Evolutionary conservation across 1,284 basidiomycete genomes (phyloP).

Genomic region (Laetiporus sulphureus): DNA sequence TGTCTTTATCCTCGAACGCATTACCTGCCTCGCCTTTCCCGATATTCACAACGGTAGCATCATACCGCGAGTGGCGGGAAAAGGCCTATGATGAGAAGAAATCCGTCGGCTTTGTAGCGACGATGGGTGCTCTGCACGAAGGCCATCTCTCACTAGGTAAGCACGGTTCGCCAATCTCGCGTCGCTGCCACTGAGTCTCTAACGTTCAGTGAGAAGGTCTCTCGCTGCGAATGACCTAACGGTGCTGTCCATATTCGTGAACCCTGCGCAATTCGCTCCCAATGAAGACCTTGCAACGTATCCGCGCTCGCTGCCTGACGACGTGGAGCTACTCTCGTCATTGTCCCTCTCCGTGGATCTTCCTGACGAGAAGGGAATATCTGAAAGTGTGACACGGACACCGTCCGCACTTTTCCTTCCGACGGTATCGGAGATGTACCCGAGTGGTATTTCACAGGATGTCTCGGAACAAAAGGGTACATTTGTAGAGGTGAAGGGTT

Average conservation of each 20-base stretch:
- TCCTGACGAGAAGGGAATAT: conserved; percentile 2
- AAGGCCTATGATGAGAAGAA: conserved; percentile 52
- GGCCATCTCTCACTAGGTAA: conserved; percentile 88
- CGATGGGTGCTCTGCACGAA: conserved; percentile 95
- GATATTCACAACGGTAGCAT: conserved; percentile 65
- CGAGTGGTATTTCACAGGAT: conserved; percentile 78
- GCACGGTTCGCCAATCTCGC: conserved; percentile 12
- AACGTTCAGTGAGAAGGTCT: conserved; percentile 53
- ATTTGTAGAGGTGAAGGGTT: conserved; percentile 88
- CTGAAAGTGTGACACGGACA: conserved; percentile 23
- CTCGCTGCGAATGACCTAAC: conserved; percentile 80
- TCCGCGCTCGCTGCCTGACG: conserved; percentile 74
- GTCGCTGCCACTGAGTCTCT: neutral
- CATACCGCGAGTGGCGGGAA: conserved; percentile 75
- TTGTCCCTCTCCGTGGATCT: conserved; percentile 24
- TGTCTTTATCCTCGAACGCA: conserved; percentile 12
- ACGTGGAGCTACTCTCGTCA: conserved; percentile 47
- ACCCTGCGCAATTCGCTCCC: conserved; percentile 96
- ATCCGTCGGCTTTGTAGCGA: conserved; percentile 88
- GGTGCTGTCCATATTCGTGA: conserved; percentile 94
- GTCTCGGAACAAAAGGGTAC: conserved; percentile 77
- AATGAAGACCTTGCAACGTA: conserved; percentile 91
- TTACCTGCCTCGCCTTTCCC: conserved; percentile 58
- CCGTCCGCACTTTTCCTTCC: conserved; percentile 79
- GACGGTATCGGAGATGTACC: conserved; percentile 79